A percentile compares a stretch with the other conserved stretches of the same genome.
Conservation (phyloP, 352 stramenopile species). For the Phytophthora tubulina region DNA sequence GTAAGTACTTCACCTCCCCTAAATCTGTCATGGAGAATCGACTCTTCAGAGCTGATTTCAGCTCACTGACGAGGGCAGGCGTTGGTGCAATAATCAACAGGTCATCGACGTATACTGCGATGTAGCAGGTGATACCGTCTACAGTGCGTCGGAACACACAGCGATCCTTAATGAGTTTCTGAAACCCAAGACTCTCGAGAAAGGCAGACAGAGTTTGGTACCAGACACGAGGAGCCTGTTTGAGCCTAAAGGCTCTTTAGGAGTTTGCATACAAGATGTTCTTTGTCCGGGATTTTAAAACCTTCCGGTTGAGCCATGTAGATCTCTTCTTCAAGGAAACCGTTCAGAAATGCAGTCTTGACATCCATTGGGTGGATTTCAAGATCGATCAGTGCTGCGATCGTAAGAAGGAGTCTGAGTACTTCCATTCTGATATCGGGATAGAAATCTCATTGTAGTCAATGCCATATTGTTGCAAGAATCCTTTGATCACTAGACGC, state of each 20-base stretch:
- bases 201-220: constrained; percentile 18
- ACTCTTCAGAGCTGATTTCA: no score
- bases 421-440: constrained; percentile 9
- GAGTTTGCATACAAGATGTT: constrained; percentile 22
- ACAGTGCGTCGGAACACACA: constrained; percentile 4
- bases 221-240: constrained; percentile 29
- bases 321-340: no score
- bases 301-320: no score
- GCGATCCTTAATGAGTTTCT: constrained; percentile 6
- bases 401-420: not conserved
- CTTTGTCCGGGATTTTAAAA: constrained; percentile 21
- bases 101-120: constrained; percentile 9
- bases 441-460: constrained; percentile 11
- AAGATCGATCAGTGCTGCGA: constrained; percentile 18
- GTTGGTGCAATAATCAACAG: constrained; percentile 17
- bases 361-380: constrained; percentile 45
- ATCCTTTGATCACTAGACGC: constrained; percentile 8
- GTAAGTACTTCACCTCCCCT: no score
- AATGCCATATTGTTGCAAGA: constrained; percentile 5
- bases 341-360: no score
- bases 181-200: no score
- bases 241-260: constrained; percentile 31
- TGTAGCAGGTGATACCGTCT: not conserved
- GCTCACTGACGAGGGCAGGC: no score
- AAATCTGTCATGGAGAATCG: no score